phyloP scores from a whole-genome alignment of 768 basidiomycete genomes.

The Astraeus odoratus region DNA sequence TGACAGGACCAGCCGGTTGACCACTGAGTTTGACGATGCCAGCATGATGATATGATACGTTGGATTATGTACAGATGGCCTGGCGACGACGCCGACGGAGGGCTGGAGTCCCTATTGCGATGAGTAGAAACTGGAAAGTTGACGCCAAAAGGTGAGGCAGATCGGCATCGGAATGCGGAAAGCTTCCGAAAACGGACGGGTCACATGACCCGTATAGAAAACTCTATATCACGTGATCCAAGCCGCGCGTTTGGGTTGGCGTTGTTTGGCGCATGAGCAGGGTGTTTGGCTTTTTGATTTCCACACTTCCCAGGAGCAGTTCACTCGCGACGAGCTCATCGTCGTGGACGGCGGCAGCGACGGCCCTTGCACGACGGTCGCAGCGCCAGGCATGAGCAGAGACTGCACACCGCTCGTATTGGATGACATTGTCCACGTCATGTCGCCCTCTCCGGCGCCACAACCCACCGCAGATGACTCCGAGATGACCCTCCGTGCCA shows the following conservation, averaged over 20 bases:
- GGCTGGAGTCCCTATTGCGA: neutral
- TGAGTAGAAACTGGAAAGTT: no score
- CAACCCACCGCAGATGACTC: slow-evolving; percentile 14
- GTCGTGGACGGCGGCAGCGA: slow-evolving; percentile 6
- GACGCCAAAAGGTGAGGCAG: no score
- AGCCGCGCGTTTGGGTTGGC: slow-evolving; percentile 32
- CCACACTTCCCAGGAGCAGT: slow-evolving; percentile 5
- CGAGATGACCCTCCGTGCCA: slow-evolving; percentile 12
- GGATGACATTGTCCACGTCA: slow-evolving; percentile 49
- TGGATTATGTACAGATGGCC: slow-evolving; percentile 3
- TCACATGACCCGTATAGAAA: slow-evolving; percentile 22
- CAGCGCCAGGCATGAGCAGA: slow-evolving; percentile 19
- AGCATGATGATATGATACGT: slow-evolving; percentile 1
- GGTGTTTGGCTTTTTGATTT: slow-evolving; percentile 28
- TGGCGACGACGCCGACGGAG: neutral
- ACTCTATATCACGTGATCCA: slow-evolving; percentile 26
- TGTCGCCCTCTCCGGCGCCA: slow-evolving; percentile 45
- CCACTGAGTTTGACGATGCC: slow-evolving; percentile 5
- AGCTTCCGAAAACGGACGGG: neutral
- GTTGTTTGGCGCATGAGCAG: slow-evolving; percentile 17
- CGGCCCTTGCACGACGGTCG: slow-evolving; percentile 4
- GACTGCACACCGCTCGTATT: slow-evolving; percentile 39
- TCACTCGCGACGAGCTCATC: slow-evolving; percentile 12
- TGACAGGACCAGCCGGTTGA: slow-evolving; percentile 24
- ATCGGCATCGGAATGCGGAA: neutral